A percentile compares a stretch with the other conserved stretches of the same genome.
Conservation (phyloP, 768 basidiomycete species). For the Pulveroboletus sp. region DNA sequence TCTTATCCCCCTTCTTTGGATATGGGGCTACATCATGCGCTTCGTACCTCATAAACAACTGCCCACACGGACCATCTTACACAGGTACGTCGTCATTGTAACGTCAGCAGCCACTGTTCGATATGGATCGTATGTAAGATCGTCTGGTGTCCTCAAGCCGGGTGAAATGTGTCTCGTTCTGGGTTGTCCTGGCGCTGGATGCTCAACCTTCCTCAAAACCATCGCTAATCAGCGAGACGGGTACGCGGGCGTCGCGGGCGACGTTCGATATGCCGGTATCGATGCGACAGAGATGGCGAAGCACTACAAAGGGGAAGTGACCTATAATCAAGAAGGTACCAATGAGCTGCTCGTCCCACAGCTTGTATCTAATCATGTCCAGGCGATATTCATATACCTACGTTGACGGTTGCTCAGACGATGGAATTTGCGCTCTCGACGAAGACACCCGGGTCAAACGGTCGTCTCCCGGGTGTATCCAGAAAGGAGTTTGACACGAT, state of each 20-base stretch:
- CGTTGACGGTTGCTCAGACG: conserved; percentile 76
- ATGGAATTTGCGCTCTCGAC: conserved; percentile 66
- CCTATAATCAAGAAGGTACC: conserved; percentile 71
- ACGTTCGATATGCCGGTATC: conserved; percentile 82
- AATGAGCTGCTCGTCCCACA: background rate
- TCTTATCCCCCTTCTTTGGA: conserved; percentile 44
- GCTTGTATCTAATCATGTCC: background rate
- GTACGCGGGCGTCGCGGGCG: conserved; percentile 59
- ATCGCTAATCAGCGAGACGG: conserved; percentile 73
- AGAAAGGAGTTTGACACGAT: conserved; percentile 51
- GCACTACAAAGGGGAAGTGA: conserved; percentile 73
- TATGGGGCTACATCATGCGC: conserved; percentile 40
- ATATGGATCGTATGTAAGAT: conserved; percentile 32
- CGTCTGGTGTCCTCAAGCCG: conserved; percentile 65
- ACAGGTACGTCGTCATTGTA: conserved; percentile 42
- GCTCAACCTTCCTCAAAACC: conserved; percentile 79
- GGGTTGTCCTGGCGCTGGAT: conserved; percentile 81
- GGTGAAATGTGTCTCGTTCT: conserved; percentile 86
- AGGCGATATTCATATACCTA: conserved; percentile 82
- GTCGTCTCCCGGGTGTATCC: conserved; percentile 63
- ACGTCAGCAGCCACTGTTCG: background rate
- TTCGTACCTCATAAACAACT: conserved; percentile 35
- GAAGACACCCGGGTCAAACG: conserved; percentile 71
- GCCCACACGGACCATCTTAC: conserved; percentile 50
- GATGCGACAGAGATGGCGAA: conserved; percentile 70